Base-by-base conservation (phyloP, 495 filamentous ascomycete species). In the Tuber umbilicatum region DNA sequence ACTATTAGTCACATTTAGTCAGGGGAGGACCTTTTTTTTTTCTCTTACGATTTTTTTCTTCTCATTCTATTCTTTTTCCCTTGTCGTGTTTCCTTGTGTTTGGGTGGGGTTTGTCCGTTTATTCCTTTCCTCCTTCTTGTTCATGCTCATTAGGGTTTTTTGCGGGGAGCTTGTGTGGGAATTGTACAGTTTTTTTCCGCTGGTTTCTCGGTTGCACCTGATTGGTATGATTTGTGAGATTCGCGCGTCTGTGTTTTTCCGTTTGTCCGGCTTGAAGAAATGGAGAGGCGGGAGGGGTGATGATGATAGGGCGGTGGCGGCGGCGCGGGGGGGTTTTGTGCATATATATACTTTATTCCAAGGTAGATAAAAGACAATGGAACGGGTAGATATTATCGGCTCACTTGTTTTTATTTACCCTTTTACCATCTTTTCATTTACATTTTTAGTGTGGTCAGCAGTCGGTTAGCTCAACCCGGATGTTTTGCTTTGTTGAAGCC, bases 341-440 rank as follows among this genome's bases (percentile, higher is more conserved):
- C 50, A 60, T 60, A 60, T n/a, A 50, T 60, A 60, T 60, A 60
- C 50, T 60, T 60, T 60, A 60, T 16, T 60, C 50, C 50, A 60
- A 21, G 50, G 50, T 60, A 60, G 50, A 60, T 60, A 60, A 60
- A 60, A 60, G 47, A n/a, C 50, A 60, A 31, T 60, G 50, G 50
- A 60, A 60, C 50, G 50, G 50, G 50, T 60, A 60, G 50, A 60
- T 60, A 60, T 60, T 60, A 60, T 60, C 9, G 50, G 50, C 3
- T 60, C 10, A 31, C 50, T 60, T 60, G 27, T 16, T n/a, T n/a
- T 60, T 12, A 6, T 12, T n/a, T 6, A 6, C 9, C 7, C 4
- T 27, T 10, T 60, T 50, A 5, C 16, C 4, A 4, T 17, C 17
- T 19, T 19, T 43, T 45, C 10, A 45, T 50, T 50, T n/a, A 50